Conservation (phyloP, 108 stramenopile species). For the Pseudonitzschia multistriata region DNA sequence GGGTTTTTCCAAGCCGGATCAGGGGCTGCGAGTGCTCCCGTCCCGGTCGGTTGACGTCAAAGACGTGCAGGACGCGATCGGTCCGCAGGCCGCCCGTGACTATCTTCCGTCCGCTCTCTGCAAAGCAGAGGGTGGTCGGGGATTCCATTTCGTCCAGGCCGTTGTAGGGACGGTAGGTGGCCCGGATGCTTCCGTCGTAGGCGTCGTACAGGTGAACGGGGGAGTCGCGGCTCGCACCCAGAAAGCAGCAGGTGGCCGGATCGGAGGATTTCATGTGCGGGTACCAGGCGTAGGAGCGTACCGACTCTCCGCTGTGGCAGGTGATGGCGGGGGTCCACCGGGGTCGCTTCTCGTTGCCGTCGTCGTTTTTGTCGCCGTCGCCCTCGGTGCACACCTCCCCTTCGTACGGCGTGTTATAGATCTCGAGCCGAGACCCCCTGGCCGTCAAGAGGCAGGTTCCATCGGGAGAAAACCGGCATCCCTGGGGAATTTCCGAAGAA, state of each 20-base stretch:
- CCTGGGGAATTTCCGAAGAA: slow-evolving; percentile 43
- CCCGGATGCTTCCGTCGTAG: slow-evolving; percentile 69
- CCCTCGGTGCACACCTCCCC: background rate
- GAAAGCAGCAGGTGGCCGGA: slow-evolving; percentile 56
- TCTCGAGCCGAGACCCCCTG: slow-evolving; percentile 43
- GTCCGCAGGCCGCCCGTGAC: slow-evolving; percentile 67
- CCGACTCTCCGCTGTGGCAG: slow-evolving; percentile 60
- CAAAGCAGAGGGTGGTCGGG: slow-evolving; percentile 61
- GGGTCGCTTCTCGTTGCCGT: background rate
- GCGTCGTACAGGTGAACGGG: slow-evolving; percentile 84
- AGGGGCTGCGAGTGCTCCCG: slow-evolving; percentile 38
- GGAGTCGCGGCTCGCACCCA: slow-evolving; percentile 51
- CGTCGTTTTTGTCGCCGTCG: background rate
- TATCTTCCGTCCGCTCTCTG: slow-evolving; percentile 56
- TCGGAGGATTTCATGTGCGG: slow-evolving; percentile 69
- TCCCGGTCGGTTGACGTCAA: slow-evolving; percentile 72
- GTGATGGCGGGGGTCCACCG: slow-evolving; percentile 60
- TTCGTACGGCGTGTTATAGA: slow-evolving; percentile 64
- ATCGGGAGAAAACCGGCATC: slow-evolving; percentile 76
- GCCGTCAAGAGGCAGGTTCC: slow-evolving; percentile 72
- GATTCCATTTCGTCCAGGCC: slow-evolving; percentile 77
- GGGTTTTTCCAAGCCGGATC: slow-evolving; percentile 67
- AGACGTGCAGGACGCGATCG: slow-evolving; percentile 72
- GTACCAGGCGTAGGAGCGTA: slow-evolving; percentile 77
- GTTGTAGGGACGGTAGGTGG: slow-evolving; percentile 79